Evolutionary conservation across 208 protist species (phyloP).

Genomic region (Angomonas ambiguus): DNA sequence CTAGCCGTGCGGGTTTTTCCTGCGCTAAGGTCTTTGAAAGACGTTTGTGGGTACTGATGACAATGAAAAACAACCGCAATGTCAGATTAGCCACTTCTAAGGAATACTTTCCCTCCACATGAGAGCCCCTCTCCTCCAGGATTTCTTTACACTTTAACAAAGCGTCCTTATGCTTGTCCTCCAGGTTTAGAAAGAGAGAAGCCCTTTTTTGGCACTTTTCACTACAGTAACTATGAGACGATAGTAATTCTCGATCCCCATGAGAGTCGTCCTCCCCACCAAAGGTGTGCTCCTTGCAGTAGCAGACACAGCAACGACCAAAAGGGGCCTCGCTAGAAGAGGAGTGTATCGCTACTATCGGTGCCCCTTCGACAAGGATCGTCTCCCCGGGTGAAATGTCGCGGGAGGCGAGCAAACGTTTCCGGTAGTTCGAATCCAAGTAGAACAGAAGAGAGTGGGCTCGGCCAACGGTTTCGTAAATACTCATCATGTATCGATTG

Average conservation of each 20-base stretch:
- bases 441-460: constrained; percentile 24
- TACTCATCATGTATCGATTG: constrained; percentile 43
- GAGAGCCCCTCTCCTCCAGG: background rate
- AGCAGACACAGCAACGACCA: constrained; percentile 52
- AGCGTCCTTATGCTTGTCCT: constrained; percentile 28
- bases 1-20: constrained; percentile 1
- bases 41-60: constrained; percentile 53
- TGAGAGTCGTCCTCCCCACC: no score
- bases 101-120: constrained; percentile 6
- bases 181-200: constrained; percentile 29
- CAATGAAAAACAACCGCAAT: constrained; percentile 69
- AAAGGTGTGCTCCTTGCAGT: constrained; percentile 13
- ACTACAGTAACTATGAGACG: background rate
- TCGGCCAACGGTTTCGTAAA: constrained; percentile 35
- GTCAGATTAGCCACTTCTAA: constrained; percentile 62
- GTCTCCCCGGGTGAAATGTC: constrained; percentile 10
- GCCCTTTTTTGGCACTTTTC: constrained; percentile 17
- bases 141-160: background rate
- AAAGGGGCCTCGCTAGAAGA: constrained; percentile 23
- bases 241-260: no score
- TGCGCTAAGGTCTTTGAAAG: constrained; percentile 26
- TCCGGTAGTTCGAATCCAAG: constrained; percentile 56
- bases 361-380: constrained; percentile 35
- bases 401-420: constrained; percentile 26
- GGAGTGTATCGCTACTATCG: constrained; percentile 42